Base-by-base conservation (phyloP, 1,139 yeast species). In the Geotrichum restrictum region DNA sequence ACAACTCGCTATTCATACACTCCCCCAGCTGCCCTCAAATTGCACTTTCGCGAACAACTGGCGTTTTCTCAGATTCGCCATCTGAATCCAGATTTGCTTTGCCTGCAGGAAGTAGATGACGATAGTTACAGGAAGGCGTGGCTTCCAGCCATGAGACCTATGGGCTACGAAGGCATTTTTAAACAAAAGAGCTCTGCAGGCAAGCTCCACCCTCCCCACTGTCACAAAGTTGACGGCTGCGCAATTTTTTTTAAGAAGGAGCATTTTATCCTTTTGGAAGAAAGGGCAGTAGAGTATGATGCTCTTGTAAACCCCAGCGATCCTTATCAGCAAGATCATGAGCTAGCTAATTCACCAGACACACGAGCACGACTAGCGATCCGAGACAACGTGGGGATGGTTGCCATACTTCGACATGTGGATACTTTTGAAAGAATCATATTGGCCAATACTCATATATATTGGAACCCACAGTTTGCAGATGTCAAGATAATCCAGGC, bases 401-500 rank as follows among this genome's bases (percentile, higher is more conserved):
- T 41, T n/a, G 24, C 36, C 14, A 13, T 41, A 14, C 18, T 41
- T 3, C 34, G 45, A 14, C 45, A 41, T n/a, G 3, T 41, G 16
- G 38, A 29, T 6, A 38, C 22, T n/a, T 7, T n/a, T 14, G 38
- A 21, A 19, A 24, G 31, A 29, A 6, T 46, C 1, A 31, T 46
- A 3, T 16, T 46, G 24, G 51, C 51, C 41, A 48, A 48, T 22
- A 52, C 98, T 0, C 99, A 93, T 76, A 80, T 93, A 68, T 97
- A 91, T 69, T 93, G 98, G 98, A 97, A 93, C 72, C 98, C 98
- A 8, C 88, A 88, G 48, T 88, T 83, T 67, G 87, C 88, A 66
- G 99, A 93, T 72, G 99, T 93, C 56, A 94, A 94, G 70, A 19
- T 24, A 8, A 21, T 48, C 24, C 49, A 46, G 31, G 43, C 45